Evolutionary conservation across 1,284 basidiomycete genomes (phyloP).

Genomic region (Fomes fomentarius): DNA sequence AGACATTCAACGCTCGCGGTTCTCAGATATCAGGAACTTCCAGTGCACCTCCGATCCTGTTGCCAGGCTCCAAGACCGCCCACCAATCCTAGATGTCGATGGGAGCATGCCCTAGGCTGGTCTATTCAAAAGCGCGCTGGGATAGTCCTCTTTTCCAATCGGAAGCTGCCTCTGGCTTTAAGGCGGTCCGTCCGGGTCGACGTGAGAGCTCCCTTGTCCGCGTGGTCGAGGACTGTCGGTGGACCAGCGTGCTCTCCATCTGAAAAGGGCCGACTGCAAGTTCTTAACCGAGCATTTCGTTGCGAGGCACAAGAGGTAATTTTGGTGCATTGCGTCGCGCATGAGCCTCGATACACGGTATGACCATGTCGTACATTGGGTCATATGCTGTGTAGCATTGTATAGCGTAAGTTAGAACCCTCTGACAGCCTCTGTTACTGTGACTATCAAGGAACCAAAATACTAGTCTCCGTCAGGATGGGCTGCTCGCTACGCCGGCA

Average conservation of each 20-base stretch:
- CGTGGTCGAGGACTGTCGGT: not conserved
- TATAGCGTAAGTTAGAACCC: too few relatives aligned
- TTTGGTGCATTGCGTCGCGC: too few relatives aligned
- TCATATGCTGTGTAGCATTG: too few relatives aligned
- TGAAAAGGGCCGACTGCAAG: not conserved
- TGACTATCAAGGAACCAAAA: too few relatives aligned
- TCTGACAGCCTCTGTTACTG: too few relatives aligned
- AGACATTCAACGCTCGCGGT: not conserved
- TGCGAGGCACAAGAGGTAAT: not conserved
- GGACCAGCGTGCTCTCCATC: not conserved
- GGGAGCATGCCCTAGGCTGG: too few relatives aligned
- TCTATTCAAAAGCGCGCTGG: not conserved
- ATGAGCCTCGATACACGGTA: too few relatives aligned
- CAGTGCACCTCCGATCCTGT: not conserved
- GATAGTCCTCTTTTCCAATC: slow-evolving; percentile 1
- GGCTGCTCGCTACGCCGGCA: too few relatives aligned
- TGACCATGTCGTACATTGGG: too few relatives aligned
- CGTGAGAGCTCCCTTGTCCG: not conserved
- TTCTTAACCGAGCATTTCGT: not conserved
- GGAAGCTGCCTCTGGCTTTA: not conserved
- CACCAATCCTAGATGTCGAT: not conserved
- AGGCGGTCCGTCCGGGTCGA: not conserved
- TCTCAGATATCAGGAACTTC: not conserved
- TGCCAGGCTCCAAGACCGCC: not conserved
- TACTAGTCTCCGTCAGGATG: too few relatives aligned